These are phyloP conservation scores for Scheffersomyces amazonensis DNA, from an alignment of 805 yeast species.

Conservation along the genomic window DNA sequence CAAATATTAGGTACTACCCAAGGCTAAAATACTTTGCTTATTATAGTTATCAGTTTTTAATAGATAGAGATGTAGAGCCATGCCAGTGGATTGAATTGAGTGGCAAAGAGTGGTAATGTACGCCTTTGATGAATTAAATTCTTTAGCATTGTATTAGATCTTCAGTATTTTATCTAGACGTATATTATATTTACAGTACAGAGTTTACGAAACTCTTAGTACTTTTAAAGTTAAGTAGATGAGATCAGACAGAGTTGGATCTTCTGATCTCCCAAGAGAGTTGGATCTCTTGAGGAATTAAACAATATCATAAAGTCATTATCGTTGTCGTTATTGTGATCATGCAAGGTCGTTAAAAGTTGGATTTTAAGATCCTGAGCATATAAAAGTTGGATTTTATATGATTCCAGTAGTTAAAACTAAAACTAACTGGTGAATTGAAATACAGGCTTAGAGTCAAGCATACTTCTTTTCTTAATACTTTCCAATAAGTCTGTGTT, in stretches of 20 bases:
- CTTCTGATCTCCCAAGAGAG: constrained; percentile 17
- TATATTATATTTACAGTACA: too few species aligned
- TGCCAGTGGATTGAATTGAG: too few species aligned
- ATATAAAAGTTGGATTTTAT: constrained; percentile 11
- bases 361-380: constrained; percentile 13
- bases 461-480: constrained; percentile 47
- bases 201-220: too few species aligned
- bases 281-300: constrained; percentile 33
- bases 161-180: too few species aligned
- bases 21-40: too few species aligned
- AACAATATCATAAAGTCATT: neutral
- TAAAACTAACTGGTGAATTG: constrained; percentile 24
- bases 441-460: constrained; percentile 27
- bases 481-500: constrained; percentile 52
- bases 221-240: too few species aligned
- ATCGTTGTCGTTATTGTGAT: neutral
- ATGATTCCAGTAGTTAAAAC: neutral
- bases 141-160: too few species aligned
- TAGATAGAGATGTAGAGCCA: too few species aligned
- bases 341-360: constrained; percentile 12
- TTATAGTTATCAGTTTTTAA: too few species aligned
- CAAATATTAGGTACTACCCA: too few species aligned
- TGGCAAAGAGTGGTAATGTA: too few species aligned
- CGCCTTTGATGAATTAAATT: too few species aligned
- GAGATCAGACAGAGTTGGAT: neutral